Percentiles rank a stretch among this genome's conserved stretches.
Conservation (phyloP, 257 asterid species). For the Solanum bulbocastanum region DNA sequence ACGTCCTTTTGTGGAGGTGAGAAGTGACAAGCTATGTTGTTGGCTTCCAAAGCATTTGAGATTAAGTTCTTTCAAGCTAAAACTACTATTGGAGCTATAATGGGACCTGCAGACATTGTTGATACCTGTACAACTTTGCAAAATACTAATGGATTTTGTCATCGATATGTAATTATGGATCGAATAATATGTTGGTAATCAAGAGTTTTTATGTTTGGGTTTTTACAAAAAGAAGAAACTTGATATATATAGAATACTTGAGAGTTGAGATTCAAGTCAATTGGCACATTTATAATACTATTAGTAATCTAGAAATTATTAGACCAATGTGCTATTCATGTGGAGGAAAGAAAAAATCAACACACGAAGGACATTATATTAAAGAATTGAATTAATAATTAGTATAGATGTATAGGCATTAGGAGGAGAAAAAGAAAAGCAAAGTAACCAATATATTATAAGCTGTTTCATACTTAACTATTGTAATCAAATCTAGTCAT, state of each 20-base stretch:
- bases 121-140: background rate
- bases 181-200: background rate
- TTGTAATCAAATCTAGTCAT: background rate
- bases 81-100: background rate
- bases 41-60: background rate
- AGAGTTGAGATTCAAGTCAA: background rate
- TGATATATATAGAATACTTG: background rate
- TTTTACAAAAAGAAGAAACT: background rate
- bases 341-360: background rate
- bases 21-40: background rate
- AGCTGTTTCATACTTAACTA: background rate
- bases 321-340: background rate
- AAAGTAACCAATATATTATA: background rate
- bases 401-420: background rate
- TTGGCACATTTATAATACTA: background rate
- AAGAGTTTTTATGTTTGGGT: background rate
- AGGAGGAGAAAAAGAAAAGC: background rate
- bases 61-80: background rate
- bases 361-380: background rate
- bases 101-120: background rate
- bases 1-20: background rate
- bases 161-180: background rate
- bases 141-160: background rate
- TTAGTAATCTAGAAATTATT: background rate
- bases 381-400: background rate